These are phyloP conservation scores for Iris pallida DNA, from an alignment of 116 monocot species.

Conservation along the genomic window DNA sequence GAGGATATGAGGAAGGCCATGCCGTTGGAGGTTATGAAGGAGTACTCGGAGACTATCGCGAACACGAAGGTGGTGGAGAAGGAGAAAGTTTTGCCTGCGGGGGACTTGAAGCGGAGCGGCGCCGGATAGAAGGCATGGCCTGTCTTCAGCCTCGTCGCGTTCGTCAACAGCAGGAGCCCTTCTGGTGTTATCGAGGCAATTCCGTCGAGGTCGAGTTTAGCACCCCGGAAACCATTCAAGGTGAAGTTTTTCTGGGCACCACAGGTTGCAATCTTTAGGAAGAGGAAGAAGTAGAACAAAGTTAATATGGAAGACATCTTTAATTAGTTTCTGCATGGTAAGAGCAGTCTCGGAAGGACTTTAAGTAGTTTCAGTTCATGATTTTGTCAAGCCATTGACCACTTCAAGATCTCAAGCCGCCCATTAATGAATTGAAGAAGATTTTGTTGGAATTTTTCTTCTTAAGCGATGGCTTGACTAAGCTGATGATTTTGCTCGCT, in stretches of 20 bases:
- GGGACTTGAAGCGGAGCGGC: conserved; percentile 11
- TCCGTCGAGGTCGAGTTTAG: conserved; percentile 27
- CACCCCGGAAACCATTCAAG: conserved; percentile 27
- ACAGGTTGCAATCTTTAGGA: neutral
- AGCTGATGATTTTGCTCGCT: too few species aligned
- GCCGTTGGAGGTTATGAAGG: conserved; percentile 29
- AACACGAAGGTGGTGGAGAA: conserved; percentile 60
- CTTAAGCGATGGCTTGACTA: too few species aligned
- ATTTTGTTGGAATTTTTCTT: too few species aligned
- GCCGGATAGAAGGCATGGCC: conserved; percentile 36
- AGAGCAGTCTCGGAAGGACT: neutral
- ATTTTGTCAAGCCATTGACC: too few species aligned
- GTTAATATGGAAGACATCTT: neutral
- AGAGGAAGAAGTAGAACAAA: neutral
- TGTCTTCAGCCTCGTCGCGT: conserved; percentile 6
- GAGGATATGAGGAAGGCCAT: conserved; percentile 44
- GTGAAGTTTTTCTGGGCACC: neutral
- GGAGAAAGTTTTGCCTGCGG: conserved; percentile 13
- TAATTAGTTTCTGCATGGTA: neutral
- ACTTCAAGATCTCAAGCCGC: too few species aligned
- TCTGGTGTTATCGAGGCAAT: conserved; percentile 14
- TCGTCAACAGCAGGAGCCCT: conserved; percentile 38
- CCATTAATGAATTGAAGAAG: too few species aligned
- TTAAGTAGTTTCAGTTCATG: neutral
- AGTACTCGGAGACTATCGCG: conserved; percentile 27